Conservation (phyloP, 805 yeast genomes). For the Sugiyamaella boreocaroliniensis region DNA sequence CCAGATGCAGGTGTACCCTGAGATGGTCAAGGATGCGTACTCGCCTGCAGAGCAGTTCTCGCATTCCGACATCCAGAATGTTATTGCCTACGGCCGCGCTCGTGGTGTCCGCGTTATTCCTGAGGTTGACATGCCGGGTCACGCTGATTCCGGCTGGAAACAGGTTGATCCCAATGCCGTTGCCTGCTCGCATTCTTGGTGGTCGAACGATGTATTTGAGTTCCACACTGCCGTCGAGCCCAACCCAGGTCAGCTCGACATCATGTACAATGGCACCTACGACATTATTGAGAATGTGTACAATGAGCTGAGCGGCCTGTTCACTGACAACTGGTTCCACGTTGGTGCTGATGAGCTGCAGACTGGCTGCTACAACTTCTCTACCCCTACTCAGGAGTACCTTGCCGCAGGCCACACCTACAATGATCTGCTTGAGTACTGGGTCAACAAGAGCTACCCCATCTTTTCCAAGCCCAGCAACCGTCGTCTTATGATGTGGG, state of each 20-base stretch:
- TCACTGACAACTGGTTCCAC: slow-evolving; percentile 36
- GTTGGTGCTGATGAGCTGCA: slow-evolving; percentile 39
- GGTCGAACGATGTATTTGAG: slow-evolving; percentile 24
- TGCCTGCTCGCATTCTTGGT: slow-evolving; percentile 32
- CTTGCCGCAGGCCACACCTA: slow-evolving; percentile 27
- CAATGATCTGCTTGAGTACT: slow-evolving; percentile 31
- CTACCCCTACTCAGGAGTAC: slow-evolving; percentile 28
- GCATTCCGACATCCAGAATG: slow-evolving; percentile 25
- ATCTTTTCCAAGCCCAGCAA: slow-evolving; percentile 26
- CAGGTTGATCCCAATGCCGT: slow-evolving; percentile 30
- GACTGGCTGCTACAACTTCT: slow-evolving; percentile 32
- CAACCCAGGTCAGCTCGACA: slow-evolving; percentile 38
- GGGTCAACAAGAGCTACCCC: slow-evolving; percentile 34
- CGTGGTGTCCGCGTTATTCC: slow-evolving; percentile 39
- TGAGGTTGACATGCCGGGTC: slow-evolving; percentile 40
- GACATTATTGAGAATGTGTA: slow-evolving; percentile 32
- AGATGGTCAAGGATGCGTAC: slow-evolving; percentile 37
- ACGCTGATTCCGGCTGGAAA: slow-evolving; percentile 37
- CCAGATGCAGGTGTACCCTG: slow-evolving; percentile 30
- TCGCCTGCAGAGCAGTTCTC: slow-evolving; percentile 30
- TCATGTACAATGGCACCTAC: slow-evolving; percentile 31
- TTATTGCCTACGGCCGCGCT: slow-evolving; percentile 31
- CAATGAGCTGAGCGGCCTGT: slow-evolving; percentile 31
- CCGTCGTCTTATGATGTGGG: slow-evolving; percentile 38
- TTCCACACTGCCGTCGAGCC: slow-evolving; percentile 33